phyloP scores from a whole-genome alignment of 345 rosid species.

The Pelargonium nanum region DNA sequence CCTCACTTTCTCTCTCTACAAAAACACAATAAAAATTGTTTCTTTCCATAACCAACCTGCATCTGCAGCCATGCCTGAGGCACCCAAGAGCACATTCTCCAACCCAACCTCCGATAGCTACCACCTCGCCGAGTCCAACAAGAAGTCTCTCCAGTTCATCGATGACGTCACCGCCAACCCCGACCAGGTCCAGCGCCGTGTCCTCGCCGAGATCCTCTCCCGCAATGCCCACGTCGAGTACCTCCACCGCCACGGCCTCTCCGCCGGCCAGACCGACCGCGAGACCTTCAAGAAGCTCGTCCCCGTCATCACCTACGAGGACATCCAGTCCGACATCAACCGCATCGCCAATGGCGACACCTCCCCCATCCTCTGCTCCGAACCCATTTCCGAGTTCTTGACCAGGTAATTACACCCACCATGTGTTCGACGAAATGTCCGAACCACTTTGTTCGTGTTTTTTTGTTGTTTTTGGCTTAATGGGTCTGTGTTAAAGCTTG shows the following conservation, averaged over 20 bases:
- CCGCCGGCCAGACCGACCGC: slow-evolving; percentile 44
- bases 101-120: not conserved
- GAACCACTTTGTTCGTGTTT: too few species aligned
- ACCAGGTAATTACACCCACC: slow-evolving; percentile 39
- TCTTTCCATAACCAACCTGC: not conserved
- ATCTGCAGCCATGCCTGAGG: not conserved
- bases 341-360: slow-evolving; percentile 70
- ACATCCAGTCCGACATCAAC: slow-evolving; percentile 59
- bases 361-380: slow-evolving; percentile 58
- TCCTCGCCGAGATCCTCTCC: slow-evolving; percentile 42
- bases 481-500: too few species aligned
- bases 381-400: slow-evolving; percentile 67
- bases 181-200: slow-evolving; percentile 46
- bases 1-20: slow-evolving; percentile 7
- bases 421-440: not conserved
- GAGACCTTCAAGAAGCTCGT: slow-evolving; percentile 43
- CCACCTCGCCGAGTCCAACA: slow-evolving; percentile 41
- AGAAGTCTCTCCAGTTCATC: slow-evolving; percentile 49
- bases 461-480: not conserved
- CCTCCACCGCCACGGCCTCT: slow-evolving; percentile 38
- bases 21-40: too few species aligned
- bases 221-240: slow-evolving; percentile 57
- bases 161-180: slow-evolving; percentile 50
- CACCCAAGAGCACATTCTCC: not conserved
- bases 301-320: slow-evolving; percentile 59